Evolutionary conservation across 2,329 filamentous ascomycete genomes (phyloP), one percentile per base, ranked within the genome.

Genomic region (Trichoderma asperellum): DNA sequence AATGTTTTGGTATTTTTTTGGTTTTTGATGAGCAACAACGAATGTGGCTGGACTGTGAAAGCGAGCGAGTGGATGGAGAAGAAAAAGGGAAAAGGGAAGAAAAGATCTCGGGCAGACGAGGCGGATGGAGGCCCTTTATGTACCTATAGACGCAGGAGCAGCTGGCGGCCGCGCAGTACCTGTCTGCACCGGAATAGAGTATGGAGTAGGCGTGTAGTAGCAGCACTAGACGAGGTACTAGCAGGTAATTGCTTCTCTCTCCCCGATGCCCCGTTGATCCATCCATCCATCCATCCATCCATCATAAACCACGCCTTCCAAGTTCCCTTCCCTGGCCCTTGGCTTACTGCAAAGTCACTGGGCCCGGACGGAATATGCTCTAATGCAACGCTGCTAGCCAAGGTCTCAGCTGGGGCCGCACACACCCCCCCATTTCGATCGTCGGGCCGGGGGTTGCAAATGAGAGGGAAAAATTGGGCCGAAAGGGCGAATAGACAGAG

Each of bases 101-200:
- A 40, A 55, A 32, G 24, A 24, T 24, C 24, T 24, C 3, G 24
- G 8, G 18, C 40, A 27, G 37, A 52, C 14, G 66, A 69, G 72
- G 61, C 35, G 68, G 73, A 75, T 68, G 71, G 69, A 70, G 32
- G 70, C 70, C 62, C 73, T 77, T 79, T 79, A 78, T 79, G 76
- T 79, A 78, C 37, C 52, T 29, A 67, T 55, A 6, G 57, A 43
- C 56, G 43, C n/a, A 24, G 47, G n/a, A 49, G 47, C n/a, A 5
- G 24, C 56, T 55, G 40, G 40, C 40, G 32, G 24, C 24, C 24
- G 24, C 24, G 24, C 24, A 24, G 43, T 35, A 24, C 43, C 35
- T 29, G 57, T 34, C 14, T 49, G 32, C 7, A 8, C 32, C 32
- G 5, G 32, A 2, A 32, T 32, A 8, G 32, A 32, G 32, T 32